Percentiles rank a stretch among this genome's conserved stretches.
phyloP scores from a whole-genome alignment of 371 early-diverging fungal genomes.

The Mucor plumbeus region DNA sequence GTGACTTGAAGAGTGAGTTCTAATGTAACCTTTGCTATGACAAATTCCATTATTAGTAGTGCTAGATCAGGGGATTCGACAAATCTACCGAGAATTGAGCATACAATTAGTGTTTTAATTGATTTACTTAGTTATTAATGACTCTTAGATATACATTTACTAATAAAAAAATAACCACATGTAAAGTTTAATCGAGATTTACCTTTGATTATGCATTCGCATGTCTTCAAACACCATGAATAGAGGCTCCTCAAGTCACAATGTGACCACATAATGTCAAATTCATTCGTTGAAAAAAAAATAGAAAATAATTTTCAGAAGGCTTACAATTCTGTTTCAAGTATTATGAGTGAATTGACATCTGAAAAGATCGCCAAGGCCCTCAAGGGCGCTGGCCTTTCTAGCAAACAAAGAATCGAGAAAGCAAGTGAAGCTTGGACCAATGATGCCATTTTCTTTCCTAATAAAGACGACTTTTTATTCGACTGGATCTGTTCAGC shows the following conservation, averaged over 20 bases:
- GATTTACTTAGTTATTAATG: no score
- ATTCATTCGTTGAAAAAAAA: slow-evolving; percentile 7
- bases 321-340: slow-evolving; percentile 6
- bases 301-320: slow-evolving; percentile 11
- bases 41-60: no score
- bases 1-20: slow-evolving; percentile 4
- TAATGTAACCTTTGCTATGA: not conserved
- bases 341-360: slow-evolving; percentile 24
- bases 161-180: not conserved
- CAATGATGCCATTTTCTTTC: slow-evolving; percentile 45
- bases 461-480: slow-evolving; percentile 55
- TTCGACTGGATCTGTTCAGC: slow-evolving; percentile 52
- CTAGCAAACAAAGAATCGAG: slow-evolving; percentile 38
- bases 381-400: slow-evolving; percentile 50
- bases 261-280: slow-evolving; percentile 7
- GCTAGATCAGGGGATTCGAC: not conserved
- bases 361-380: slow-evolving; percentile 44
- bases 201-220: not conserved
- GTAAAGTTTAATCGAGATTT: no score
- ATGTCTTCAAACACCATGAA: not conserved
- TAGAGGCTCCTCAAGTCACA: not conserved
- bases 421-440: slow-evolving; percentile 47
- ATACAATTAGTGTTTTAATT: no score
- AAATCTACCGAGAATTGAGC: no score
- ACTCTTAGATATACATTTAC: no score